Conservation (phyloP, 176 grass and related monocot species). For the Rhynchospora breviuscula region DNA sequence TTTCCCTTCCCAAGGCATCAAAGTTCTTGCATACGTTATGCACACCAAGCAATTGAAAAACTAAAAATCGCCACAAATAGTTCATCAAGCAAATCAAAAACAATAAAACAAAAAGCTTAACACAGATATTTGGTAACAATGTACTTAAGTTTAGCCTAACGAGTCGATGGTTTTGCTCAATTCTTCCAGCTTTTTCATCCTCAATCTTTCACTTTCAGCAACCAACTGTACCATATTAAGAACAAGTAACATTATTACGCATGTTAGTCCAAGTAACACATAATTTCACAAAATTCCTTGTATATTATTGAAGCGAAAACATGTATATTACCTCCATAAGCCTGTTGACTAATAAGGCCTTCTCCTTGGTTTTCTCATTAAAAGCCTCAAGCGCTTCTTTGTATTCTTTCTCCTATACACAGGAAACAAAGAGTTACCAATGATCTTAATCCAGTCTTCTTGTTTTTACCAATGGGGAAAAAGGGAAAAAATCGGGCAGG, state of each 20-base stretch:
- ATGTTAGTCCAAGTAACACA: neutral
- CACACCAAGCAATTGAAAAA: conserved; percentile 5
- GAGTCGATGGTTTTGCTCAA: conserved; percentile 84
- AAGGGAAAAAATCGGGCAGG: neutral
- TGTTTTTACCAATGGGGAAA: neutral
- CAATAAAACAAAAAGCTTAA: neutral
- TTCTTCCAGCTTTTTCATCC: conserved; percentile 99
- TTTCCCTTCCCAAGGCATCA: neutral
- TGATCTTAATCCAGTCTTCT: neutral
- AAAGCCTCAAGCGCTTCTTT: conserved; percentile 75
- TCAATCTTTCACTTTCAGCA: conserved; percentile 83
- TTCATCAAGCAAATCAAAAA: conserved; percentile 13
- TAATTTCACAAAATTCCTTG: conserved; percentile 11
- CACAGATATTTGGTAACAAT: neutral
- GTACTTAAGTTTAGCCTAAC: conserved; percentile 39
- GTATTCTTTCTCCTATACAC: conserved; percentile 87
- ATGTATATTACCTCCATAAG: conserved; percentile 60
- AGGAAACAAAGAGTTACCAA: neutral
- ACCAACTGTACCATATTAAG: conserved; percentile 50
- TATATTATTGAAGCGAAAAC: neutral
- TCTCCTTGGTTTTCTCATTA: conserved; percentile 91
- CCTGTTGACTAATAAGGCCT: conserved; percentile 71
- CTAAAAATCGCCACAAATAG: neutral
- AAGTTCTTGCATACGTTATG: conserved; percentile 3
- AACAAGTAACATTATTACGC: neutral